Evolutionary conservation across 2,329 filamentous ascomycete species (phyloP).

Genomic region (Penicillium brasilianum): DNA sequence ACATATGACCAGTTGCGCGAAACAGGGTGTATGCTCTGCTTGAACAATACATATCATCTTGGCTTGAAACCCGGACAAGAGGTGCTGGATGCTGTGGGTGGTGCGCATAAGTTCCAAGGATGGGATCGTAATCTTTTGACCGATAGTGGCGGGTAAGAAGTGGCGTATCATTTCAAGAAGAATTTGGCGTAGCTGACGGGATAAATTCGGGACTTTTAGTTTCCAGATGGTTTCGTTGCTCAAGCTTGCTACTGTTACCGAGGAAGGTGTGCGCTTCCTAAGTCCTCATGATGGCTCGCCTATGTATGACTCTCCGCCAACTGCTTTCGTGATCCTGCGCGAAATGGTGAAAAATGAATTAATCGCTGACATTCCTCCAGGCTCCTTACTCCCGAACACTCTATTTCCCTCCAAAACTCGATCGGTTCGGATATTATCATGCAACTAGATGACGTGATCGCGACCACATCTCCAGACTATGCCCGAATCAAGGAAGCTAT

Average conservation of each 20-base stretch:
- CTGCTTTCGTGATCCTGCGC: not conserved
- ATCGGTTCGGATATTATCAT: constrained; percentile 99
- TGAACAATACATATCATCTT: constrained; percentile 98
- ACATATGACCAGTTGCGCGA: constrained; percentile 91
- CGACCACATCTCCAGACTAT: constrained; percentile 89
- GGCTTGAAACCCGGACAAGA: constrained; percentile 93
- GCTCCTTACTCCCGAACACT: constrained; percentile 95
- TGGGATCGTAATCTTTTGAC: constrained; percentile 97
- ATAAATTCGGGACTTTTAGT: constrained; percentile 51
- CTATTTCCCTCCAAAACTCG: constrained; percentile 91
- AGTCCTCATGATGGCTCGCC: constrained; percentile 93
- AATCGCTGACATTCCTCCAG: constrained; percentile 40
- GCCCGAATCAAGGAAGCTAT: constrained; percentile 91
- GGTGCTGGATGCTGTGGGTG: constrained; percentile 82
- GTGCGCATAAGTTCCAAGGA: constrained; percentile 91
- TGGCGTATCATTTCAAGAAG: not conserved
- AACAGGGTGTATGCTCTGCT: constrained; percentile 84
- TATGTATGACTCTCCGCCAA: constrained; percentile 62
- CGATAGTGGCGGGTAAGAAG: constrained; percentile 58
- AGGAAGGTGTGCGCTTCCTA: constrained; percentile 94
- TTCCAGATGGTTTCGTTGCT: constrained; percentile 99
- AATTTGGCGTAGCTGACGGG: constrained; percentile 11
- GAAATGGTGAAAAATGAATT: too few relatives aligned
- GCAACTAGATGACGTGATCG: constrained; percentile 98
- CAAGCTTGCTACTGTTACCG: constrained; percentile 89